These are phyloP conservation scores for Nissolia schottii DNA, from an alignment of 306 rosid species.

Conservation along the genomic window DNA sequence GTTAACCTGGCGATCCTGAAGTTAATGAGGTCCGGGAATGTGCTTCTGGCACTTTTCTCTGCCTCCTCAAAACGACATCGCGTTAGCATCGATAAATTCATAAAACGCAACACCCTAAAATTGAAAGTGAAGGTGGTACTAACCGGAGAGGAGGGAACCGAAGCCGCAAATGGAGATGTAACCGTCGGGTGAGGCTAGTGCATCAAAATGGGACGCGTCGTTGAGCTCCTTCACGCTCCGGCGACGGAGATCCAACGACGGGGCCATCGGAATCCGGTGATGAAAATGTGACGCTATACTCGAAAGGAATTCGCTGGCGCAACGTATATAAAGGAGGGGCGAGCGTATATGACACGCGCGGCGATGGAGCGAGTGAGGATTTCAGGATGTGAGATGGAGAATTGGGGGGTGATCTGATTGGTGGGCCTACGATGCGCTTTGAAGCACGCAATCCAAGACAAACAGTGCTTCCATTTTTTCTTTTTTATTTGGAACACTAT, in stretches of 20 bases:
- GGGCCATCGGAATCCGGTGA: neutral
- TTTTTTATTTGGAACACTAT: no score
- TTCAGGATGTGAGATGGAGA: no score
- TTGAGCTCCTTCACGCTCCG: constrained; percentile 29
- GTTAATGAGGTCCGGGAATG: constrained; percentile 69
- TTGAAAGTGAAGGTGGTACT: neutral
- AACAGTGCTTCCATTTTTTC: no score
- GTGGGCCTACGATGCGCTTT: neutral
- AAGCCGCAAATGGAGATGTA: constrained; percentile 73
- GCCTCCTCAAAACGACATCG: neutral
- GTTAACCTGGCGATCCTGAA: constrained; percentile 68
- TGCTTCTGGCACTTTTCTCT: constrained; percentile 80
- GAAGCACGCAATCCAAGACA: neutral
- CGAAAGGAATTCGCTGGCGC: neutral
- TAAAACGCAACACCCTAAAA: neutral
- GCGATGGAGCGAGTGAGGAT: neutral
- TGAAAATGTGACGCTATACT: neutral
- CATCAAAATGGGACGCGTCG: constrained; percentile 51
- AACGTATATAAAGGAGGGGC: neutral
- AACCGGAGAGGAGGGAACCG: constrained; percentile 93
- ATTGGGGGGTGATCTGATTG: no score
- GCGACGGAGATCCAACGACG: constrained; percentile 8
- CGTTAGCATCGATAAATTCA: neutral
- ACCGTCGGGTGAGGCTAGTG: constrained; percentile 38
- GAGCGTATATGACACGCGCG: neutral